phyloP scores from a whole-genome alignment of 1,284 basidiomycete genomes.

The Leccinum solheimii region DNA sequence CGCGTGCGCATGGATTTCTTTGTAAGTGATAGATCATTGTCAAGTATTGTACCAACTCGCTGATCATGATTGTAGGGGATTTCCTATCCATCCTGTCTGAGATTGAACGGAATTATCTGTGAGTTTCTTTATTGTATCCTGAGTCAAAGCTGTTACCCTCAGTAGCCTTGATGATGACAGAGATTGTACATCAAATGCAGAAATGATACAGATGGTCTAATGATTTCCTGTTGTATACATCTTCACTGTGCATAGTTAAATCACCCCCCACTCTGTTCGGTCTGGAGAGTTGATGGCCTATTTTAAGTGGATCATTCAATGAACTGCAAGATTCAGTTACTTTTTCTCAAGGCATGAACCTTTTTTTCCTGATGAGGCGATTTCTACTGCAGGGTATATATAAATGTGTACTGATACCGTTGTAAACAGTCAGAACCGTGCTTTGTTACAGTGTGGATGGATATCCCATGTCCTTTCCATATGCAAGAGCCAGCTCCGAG shows the following conservation, averaged over 20 bases:
- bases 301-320: no score
- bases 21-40: conserved; percentile 46
- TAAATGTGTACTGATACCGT: no score
- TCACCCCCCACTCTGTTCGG: no score
- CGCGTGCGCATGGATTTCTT: conserved; percentile 75
- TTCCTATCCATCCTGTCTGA: conserved; percentile 86
- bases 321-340: no score
- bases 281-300: no score
- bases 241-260: background rate
- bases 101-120: conserved; percentile 85
- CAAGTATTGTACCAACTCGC: conserved; percentile 12
- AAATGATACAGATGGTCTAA: conserved; percentile 42
- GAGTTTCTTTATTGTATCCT: conserved; percentile 35
- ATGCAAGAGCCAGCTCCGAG: no score
- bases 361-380: no score
- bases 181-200: conserved; percentile 59
- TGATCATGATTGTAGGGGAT: conserved; percentile 59
- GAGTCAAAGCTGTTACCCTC: conserved; percentile 20
- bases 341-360: no score
- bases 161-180: conserved; percentile 71
- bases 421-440: no score
- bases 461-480: no score
- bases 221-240: background rate
- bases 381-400: no score
- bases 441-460: no score